Evolutionary conservation across 2,329 filamentous ascomycete genomes (phyloP), one percentile per base, ranked within the genome.

Genomic region (Sclerotinia subarctica): DNA sequence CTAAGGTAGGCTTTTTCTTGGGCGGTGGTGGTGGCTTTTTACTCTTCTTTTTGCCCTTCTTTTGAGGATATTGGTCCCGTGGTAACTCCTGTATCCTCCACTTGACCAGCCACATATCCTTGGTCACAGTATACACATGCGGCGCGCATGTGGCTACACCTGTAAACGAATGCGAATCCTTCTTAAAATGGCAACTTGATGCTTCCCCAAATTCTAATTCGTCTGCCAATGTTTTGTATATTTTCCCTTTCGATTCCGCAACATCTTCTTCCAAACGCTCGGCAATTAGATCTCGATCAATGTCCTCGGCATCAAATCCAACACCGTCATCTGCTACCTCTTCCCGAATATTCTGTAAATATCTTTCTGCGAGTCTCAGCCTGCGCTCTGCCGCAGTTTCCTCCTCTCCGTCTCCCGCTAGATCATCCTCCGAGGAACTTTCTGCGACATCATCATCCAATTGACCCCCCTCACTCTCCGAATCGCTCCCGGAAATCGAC

Each of bases 241-340:
- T 85, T 74, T 90, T 90, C 68, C 95, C 95, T 81, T 97, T 97
- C 67, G 88, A 87, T 80, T 97, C 95, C 64, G 95, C 89, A 54
- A 95, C 92, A 78, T 98, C 95, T 80, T 97, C 93, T 79, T 94
- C 89, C 74, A 99, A 82, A 74, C 94, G 84, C 78, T 96, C 92
- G 53, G 94, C 93, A 75, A 99, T 94, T 74, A 97, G 82, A 77
- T 99, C 95, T 69, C 90, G 86, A 80, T 98, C 95, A 69, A 99
- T 91, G 65, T 98, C 92, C 74, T 90, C 93, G 10, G 95, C 95
- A 80, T 99, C 93, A 76, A 98, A 99, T 51, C 93, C 95, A 65
- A 85, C 85, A 26, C 47, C 59, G 72, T 93, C 90, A 74, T 96
- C 90, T 71, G 58, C 56, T 54, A 93, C 88, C 73, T 97, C 91